Evolutionary conservation across 2,329 filamentous ascomycete genomes (phyloP).

Genomic region (Fusarium irregulare): DNA sequence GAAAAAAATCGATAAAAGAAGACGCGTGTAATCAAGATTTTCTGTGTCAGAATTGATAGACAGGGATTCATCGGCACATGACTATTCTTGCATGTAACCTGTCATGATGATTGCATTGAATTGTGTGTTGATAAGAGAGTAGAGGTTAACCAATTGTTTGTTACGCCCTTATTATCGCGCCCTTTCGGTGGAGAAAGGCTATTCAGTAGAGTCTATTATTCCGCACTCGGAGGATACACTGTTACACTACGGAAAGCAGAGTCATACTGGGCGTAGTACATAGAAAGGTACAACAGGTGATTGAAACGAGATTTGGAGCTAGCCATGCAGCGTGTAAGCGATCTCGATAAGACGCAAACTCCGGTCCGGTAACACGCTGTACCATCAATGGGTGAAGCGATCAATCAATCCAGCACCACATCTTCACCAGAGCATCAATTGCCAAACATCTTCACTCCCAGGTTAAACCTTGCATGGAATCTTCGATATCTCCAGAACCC

Average conservation of each 20-base stretch:
- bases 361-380: neutral
- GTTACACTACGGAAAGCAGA: neutral
- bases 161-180: neutral
- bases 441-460: too few relatives aligned
- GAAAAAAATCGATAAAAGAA: neutral
- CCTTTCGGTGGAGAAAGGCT: constrained; percentile 19
- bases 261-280: neutral
- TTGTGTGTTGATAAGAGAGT: constrained; percentile 3
- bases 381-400: neutral
- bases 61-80: constrained; percentile 24
- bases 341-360: constrained; percentile 25
- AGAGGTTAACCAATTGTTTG: neutral
- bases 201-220: neutral
- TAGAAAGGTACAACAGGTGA: constrained; percentile 1
- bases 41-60: constrained; percentile 28
- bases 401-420: too few relatives aligned
- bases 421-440: too few relatives aligned
- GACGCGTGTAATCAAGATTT: neutral
- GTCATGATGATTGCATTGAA: neutral
- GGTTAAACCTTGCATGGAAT: neutral
- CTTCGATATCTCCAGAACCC: neutral
- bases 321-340: constrained; percentile 30
- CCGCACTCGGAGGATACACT: constrained; percentile 12
- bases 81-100: constrained; percentile 9
- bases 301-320: neutral